These are phyloP conservation scores for Heliamphora exappendiculata DNA, from an alignment of 148 eudicot genomes.

Conservation along the genomic window DNA sequence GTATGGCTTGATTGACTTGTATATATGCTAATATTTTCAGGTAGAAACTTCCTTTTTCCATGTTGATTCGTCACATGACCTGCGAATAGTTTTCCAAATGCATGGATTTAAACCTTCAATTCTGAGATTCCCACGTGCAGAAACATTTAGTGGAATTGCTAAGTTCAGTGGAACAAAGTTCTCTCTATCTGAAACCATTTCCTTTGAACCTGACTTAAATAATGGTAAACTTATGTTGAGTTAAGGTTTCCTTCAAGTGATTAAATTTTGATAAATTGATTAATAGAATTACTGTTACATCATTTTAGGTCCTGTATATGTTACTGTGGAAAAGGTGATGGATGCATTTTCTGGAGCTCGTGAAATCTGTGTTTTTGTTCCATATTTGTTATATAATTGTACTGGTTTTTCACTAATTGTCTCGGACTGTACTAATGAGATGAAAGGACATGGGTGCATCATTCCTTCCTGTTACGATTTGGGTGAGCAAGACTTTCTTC, in stretches of 20 bases:
- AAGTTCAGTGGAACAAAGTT: conserved; percentile 66
- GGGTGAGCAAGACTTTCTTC: conserved; percentile 35
- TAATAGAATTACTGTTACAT: conserved; percentile 1
- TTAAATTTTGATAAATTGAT: not conserved
- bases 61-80: conserved; percentile 91
- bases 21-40: conserved; percentile 31
- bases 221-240: conserved; percentile 38
- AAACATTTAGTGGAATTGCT: conserved; percentile 62
- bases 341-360: conserved; percentile 85
- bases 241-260: not conserved
- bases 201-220: conserved; percentile 42
- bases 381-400: conserved; percentile 80
- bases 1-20: not conserved
- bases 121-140: conserved; percentile 79
- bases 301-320: conserved; percentile 56
- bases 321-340: conserved; percentile 74
- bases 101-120: conserved; percentile 59
- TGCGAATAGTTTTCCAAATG: conserved; percentile 49
- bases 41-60: conserved; percentile 77
- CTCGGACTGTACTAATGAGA: conserved; percentile 45
- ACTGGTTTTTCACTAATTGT: conserved; percentile 61
- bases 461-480: conserved; percentile 79
- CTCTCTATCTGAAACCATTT: conserved; percentile 59
- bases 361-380: conserved; percentile 77
- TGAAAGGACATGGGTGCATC: conserved; percentile 43